phyloP scores from a whole-genome alignment of 2,329 filamentous ascomycete genomes.

The Didymella arachidicola region DNA sequence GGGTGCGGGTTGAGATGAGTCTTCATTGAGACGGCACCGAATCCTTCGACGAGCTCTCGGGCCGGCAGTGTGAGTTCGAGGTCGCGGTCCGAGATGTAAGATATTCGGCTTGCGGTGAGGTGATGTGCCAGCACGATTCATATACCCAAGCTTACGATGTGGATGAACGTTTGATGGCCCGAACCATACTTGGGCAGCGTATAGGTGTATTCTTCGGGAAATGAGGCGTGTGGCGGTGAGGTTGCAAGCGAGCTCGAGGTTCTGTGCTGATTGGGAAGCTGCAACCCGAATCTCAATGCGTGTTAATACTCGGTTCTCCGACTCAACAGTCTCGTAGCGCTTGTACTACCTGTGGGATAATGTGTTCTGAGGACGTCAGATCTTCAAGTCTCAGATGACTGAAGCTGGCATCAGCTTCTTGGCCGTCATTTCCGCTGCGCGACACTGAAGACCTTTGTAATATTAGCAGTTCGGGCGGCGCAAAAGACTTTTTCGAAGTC shows the following conservation, averaged over 20 bases:
- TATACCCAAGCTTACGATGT: not conserved
- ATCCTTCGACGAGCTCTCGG: slow-evolving; percentile 8
- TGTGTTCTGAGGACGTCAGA: not conserved
- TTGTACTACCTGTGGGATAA: not conserved
- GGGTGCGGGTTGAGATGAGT: slow-evolving; percentile 7
- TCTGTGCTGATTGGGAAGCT: slow-evolving; percentile 2
- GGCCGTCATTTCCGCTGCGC: not conserved
- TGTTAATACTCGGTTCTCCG: not conserved
- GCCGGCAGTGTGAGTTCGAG: not conserved
- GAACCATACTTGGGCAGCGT: slow-evolving; percentile 1
- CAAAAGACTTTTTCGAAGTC: not conserved
- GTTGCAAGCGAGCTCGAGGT: not conserved
- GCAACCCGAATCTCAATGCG: not conserved
- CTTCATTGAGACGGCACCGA: not conserved
- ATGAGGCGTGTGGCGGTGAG: slow-evolving; percentile 4
- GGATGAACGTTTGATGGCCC: not conserved
- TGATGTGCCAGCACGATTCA: not conserved
- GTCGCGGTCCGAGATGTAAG: slow-evolving; percentile 12
- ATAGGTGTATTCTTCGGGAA: not conserved
- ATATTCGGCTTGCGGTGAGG: slow-evolving; percentile 8
- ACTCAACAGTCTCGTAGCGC: not conserved
- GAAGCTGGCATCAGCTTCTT: not conserved
- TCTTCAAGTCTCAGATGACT: not conserved
- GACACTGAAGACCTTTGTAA: not conserved
- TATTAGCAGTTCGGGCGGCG: not conserved